These are phyloP conservation scores for Pleurotus salmoneostramineus DNA, from an alignment of 768 basidiomycete genomes.

Conservation along the genomic window DNA sequence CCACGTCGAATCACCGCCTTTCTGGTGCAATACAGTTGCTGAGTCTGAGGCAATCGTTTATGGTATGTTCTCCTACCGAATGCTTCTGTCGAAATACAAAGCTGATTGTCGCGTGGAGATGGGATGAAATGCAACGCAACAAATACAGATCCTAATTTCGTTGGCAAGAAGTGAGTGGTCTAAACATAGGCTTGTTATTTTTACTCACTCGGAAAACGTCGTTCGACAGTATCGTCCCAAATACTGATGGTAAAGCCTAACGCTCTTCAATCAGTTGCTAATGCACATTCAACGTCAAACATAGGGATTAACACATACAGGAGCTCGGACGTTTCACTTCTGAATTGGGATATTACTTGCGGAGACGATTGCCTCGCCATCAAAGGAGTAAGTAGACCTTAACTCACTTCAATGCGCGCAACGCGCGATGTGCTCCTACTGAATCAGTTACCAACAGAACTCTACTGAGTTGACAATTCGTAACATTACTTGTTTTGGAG, in stretches of 20 bases:
- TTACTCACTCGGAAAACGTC: background rate
- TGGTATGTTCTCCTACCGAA: background rate
- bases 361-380: conserved; percentile 65
- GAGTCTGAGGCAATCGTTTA: conserved; percentile 39
- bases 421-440: background rate
- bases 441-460: conserved; percentile 31
- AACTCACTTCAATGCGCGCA: background rate
- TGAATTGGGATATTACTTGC: conserved; percentile 60
- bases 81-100: background rate
- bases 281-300: no score
- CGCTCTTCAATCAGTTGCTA: background rate
- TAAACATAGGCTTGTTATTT: background rate
- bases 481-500: conserved; percentile 52
- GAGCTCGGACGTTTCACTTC: conserved; percentile 40
- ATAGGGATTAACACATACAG: conserved; percentile 54
- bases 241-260: conserved; percentile 48
- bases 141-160: conserved; percentile 46
- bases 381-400: conserved; percentile 42
- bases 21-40: conserved; percentile 57
- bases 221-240: conserved; percentile 43
- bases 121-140: conserved; percentile 57
- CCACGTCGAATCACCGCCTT: conserved; percentile 49
- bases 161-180: conserved; percentile 43
- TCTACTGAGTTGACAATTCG: conserved; percentile 46
- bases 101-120: conserved; percentile 30